Percentiles rank a stretch among this genome's conserved stretches.
Evolutionary conservation across 164 flowering plant species (phyloP).

Genomic region (Stephania yunnanensis): DNA sequence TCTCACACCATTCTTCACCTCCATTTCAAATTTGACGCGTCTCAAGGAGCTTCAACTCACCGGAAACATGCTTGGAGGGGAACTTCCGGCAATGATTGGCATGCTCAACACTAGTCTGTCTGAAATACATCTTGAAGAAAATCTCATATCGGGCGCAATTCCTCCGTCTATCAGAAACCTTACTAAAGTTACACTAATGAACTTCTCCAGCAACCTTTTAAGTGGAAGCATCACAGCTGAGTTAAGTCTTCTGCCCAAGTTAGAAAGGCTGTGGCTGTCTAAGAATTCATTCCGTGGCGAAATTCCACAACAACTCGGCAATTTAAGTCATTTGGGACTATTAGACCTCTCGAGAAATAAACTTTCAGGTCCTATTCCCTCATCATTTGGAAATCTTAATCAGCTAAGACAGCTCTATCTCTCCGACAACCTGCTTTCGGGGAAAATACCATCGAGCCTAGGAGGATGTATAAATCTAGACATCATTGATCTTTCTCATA

Average conservation of each 20-base stretch:
- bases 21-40: conserved; percentile 21
- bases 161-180: conserved; percentile 14
- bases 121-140: conserved; percentile 15
- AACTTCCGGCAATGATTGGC: conserved; percentile 9
- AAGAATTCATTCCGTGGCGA: conserved; percentile 24
- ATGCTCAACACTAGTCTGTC: conserved; percentile 17
- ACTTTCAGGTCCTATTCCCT: conserved; percentile 23
- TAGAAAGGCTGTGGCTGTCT: conserved; percentile 23
- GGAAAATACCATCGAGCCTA: conserved; percentile 21
- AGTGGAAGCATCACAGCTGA: conserved; percentile 19
- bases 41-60: conserved; percentile 17
- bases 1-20: conserved; percentile 15
- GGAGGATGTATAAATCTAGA: conserved; percentile 20
- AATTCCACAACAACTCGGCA: conserved; percentile 21
- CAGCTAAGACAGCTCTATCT: conserved; percentile 18
- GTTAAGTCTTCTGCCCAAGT: conserved; percentile 16
- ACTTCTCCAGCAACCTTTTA: conserved; percentile 18
- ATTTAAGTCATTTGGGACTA: conserved; percentile 18
- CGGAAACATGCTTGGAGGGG: conserved; percentile 19
- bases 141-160: conserved; percentile 15
- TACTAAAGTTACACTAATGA: conserved; percentile 15
- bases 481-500: conserved; percentile 21
- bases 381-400: conserved; percentile 22
- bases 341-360: conserved; percentile 23
- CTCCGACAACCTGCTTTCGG: conserved; percentile 20